Base-by-base conservation (phyloP, 2,329 filamentous ascomycete species). In the Neonectria neomacrospora region DNA sequence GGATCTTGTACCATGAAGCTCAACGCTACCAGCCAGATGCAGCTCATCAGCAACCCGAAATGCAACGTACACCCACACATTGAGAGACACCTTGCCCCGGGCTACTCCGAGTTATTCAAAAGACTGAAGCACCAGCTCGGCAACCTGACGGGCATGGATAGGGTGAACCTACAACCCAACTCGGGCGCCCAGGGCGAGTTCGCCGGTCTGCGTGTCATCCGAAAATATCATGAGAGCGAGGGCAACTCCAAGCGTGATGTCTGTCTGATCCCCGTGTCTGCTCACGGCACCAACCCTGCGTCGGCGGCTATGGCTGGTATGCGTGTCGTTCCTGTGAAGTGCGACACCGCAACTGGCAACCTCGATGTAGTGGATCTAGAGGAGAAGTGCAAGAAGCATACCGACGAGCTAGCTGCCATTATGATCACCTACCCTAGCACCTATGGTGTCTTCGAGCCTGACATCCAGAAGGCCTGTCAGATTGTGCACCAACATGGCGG, bases 1-100 rank as follows among this genome's bases (percentile, higher is more conserved):
- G 95, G 95, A 20, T 97, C 95, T 1, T 98, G 95, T 83, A 98
- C 95, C 14, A 98, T 98, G 95, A 98, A 98, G 84, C 88, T 97
- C 56, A 97, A 97, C 77, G 92, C 91, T 44, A 96, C 94, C 3
- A 92, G 92, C 0, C 93, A 97, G 81, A 97, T 98, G 95, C 86
- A 92, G 16, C 91, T 94, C 8, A 86, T 97, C 58, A 92, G 92
- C 1, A 90, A 89, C 80, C 88, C 90, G 1, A 88, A 90, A 53
- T 93, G 94, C 74, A 14, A 44, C 5, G 41, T 44, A 14, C 41
- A 44, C 41, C 41, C 41, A 5, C 41, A 44, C 5, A 1, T 44
- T 7, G 9, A 11, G 18, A 22, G 41, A 22, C 8, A 8, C 14
- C 34, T 2, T 12, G 18, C 41, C 23, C 41, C 18, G 23, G 41